Conservation (phyloP, 2,329 filamentous ascomycete genomes). For the Teratosphaeria nubilosa region DNA sequence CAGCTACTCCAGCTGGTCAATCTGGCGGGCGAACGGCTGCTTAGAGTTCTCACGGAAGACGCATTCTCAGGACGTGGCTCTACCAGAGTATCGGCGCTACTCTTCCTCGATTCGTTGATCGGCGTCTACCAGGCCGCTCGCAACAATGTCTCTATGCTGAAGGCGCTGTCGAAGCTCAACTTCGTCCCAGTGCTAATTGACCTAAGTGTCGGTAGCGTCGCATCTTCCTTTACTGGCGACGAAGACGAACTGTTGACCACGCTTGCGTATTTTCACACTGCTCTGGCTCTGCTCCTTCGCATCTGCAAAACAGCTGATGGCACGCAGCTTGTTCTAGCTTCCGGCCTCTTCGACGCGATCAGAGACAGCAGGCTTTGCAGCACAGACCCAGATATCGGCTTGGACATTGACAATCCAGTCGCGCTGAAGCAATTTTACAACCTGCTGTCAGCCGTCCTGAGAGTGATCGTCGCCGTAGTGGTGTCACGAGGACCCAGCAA, state of each 20-base stretch:
- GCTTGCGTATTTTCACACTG: constrained; percentile 57
- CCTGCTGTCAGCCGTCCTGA: constrained; percentile 67
- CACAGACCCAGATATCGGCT: constrained; percentile 84
- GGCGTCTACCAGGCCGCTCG: constrained; percentile 58
- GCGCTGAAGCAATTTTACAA: constrained; percentile 75
- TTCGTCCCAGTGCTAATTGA: constrained; percentile 87
- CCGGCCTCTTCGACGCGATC: constrained; percentile 73
- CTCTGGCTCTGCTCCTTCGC: constrained; percentile 71
- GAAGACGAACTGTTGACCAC: constrained; percentile 43
- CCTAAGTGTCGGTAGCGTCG: constrained; percentile 66
- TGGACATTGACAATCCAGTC: constrained; percentile 58
- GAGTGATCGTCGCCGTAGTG: constrained; percentile 72
- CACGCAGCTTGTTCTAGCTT: constrained; percentile 76
- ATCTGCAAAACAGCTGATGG: constrained; percentile 77
- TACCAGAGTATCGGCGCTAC: constrained; percentile 75
- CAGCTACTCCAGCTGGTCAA: constrained; percentile 56
- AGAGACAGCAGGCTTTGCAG: constrained; percentile 76
- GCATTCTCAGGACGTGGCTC: constrained; percentile 72
- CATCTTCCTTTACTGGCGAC: constrained; percentile 47
- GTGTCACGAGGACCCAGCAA: constrained; percentile 76
- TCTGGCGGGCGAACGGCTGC: constrained; percentile 67
- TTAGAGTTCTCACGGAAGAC: constrained; percentile 87
- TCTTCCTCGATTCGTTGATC: constrained; percentile 72
- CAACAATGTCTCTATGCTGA: constrained; percentile 63
- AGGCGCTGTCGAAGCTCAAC: constrained; percentile 73